Base-by-base conservation (phyloP, 768 basidiomycete genomes). In the Arthromyces matolae region DNA sequence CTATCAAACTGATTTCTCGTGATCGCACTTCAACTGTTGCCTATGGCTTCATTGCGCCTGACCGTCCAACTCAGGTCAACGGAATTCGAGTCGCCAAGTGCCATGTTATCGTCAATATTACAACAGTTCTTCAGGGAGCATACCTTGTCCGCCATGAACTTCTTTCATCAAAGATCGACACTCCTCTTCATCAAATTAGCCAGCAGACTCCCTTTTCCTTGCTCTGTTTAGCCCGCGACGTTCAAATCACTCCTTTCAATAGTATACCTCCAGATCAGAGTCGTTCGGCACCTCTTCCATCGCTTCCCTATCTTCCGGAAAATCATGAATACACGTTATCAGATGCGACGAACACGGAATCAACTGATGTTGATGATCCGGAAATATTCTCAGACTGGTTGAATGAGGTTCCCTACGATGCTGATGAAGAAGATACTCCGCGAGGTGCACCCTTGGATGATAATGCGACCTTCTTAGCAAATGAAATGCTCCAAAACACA, bases 31-130 rank as follows among this genome's bases (percentile, higher is more conserved):
- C 42, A 24, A 27, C 49, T 14, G 49, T 50, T 3, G 49, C 49
- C 18, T 33, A 43, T 34, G 49, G 49, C n/a, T 50, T 44, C 28
- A 35, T 50, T 45, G 49, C 49, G 6, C 28, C 49, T 20, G 49
- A 43, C 25, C 49, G 33, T 33, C 42, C 42, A 7, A 28, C 25
- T 7, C 25, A 10, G 3, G 43, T 50, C 32, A 35, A 50, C 16
- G 22, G 42, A 35, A 42, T 50, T 3, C 43, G 44, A 31, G 27
- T 50, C 14, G n/a, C n/a, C n/a, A n/a, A n/a, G n/a, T n/a, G n/a
- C n/a, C n/a, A n/a, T n/a, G n/a, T 31, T 31, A 8, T 50, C 35
- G 32, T 50, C 12, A 50, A 44, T 40, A 50, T 50, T 32, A 50
- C 42, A 2, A 33, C 29, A 27, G 34, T 50, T 20, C 19, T 25